A percentile compares a stretch with the other conserved stretches of the same genome.
These are phyloP conservation scores for Spinacia oleracea DNA, from an alignment of 179 eudicot species.

Conservation along the genomic window DNA sequence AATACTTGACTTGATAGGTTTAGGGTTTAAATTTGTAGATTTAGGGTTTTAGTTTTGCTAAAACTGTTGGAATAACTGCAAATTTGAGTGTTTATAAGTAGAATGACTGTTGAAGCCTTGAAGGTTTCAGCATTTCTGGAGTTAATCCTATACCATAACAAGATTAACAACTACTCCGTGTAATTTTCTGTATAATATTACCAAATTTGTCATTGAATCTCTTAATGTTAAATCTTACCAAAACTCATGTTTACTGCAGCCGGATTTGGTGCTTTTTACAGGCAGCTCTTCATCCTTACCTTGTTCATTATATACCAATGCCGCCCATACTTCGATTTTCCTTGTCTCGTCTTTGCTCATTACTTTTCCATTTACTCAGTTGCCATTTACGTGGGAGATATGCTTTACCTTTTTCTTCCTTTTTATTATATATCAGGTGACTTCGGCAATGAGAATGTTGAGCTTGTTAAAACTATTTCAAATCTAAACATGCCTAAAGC, in stretches of 20 bases:
- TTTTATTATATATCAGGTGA: slow-evolving; percentile 56
- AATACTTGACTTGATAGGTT: no score
- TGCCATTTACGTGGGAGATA: neutral
- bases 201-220: neutral
- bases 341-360: neutral
- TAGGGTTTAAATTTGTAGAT: no score
- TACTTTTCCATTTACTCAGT: neutral
- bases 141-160: no score
- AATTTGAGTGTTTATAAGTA: no score
- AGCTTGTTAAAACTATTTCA: slow-evolving; percentile 68
- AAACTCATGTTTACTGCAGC: slow-evolving; percentile 58
- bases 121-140: no score
- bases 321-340: neutral
- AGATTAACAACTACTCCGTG: no score
- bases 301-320: slow-evolving; percentile 9
- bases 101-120: no score
- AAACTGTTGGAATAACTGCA: no score
- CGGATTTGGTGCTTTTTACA: slow-evolving; percentile 90
- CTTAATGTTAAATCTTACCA: neutral
- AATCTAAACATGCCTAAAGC: slow-evolving; percentile 68
- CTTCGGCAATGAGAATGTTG: slow-evolving; percentile 86
- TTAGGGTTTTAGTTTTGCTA: no score
- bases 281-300: slow-evolving; percentile 43
- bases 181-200: no score
- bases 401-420: neutral